Percentiles rank a stretch among this genome's conserved stretches.
phyloP scores from a whole-genome alignment of 2,329 filamentous ascomycete species.

The Fusarium sp. region DNA sequence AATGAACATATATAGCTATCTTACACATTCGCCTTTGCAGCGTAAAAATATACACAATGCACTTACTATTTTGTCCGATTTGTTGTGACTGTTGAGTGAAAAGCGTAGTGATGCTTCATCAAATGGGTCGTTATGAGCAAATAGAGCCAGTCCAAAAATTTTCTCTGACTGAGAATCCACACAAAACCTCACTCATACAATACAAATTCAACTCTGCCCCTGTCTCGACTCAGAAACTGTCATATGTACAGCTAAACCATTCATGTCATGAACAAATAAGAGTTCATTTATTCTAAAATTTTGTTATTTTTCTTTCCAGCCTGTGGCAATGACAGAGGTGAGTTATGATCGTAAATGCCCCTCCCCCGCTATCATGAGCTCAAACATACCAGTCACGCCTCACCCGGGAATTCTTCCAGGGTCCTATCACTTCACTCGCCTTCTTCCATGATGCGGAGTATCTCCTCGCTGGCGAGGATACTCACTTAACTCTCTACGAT shows the following conservation, averaged over 20 bases:
- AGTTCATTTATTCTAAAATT: not conserved
- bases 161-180: constrained; percentile 44
- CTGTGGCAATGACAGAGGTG: constrained; percentile 33
- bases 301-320: not conserved
- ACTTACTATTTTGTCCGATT: not conserved
- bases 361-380: constrained; percentile 46
- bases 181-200: constrained; percentile 30
- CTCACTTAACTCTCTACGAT: constrained; percentile 67
- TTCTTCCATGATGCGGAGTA: constrained; percentile 60
- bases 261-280: not conserved
- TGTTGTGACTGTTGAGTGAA: not conserved
- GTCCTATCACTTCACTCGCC: constrained; percentile 70
- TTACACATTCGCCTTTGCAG: constrained; percentile 10
- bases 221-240: not conserved
- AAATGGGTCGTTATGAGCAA: constrained; percentile 22
- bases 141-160: constrained; percentile 38
- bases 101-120: not conserved
- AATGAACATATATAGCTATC: constrained; percentile 25
- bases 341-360: constrained; percentile 36
- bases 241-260: not conserved
- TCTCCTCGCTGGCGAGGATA: constrained; percentile 71
- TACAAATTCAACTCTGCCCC: not conserved
- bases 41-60: constrained; percentile 27
- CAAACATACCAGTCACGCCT: constrained; percentile 37
- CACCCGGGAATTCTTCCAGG: constrained; percentile 57